Conservation (phyloP, 1,284 basidiomycete species). For the Tilletia caries region DNA sequence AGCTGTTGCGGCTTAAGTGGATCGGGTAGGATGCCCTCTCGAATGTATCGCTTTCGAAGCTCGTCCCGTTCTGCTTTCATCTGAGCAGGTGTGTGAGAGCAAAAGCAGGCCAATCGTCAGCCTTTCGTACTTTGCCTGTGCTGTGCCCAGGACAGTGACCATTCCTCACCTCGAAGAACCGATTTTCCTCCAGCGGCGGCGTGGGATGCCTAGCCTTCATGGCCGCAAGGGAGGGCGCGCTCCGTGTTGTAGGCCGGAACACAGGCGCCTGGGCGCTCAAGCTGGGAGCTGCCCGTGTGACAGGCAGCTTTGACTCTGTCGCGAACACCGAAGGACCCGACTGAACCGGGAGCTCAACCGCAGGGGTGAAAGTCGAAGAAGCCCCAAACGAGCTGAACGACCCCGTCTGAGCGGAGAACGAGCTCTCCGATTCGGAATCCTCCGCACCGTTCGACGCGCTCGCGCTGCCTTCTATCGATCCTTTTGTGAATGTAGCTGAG, state of each 20-base stretch:
- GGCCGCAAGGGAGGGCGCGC: background rate
- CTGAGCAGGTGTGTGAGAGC: constrained; percentile 40
- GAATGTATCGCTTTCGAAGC: constrained; percentile 74
- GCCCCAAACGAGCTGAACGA: too few relatives aligned
- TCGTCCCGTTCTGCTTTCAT: constrained; percentile 63
- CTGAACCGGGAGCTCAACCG: too few relatives aligned
- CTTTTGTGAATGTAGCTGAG: background rate
- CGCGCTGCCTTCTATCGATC: too few relatives aligned
- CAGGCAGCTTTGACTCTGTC: too few relatives aligned
- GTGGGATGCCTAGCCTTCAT: background rate
- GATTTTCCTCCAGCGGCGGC: constrained; percentile 4
- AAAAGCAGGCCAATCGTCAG: background rate
- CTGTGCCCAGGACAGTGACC: background rate
- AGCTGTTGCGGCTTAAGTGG: constrained; percentile 72
- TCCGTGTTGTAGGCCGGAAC: background rate
- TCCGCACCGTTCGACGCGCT: too few relatives aligned
- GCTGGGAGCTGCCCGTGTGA: background rate
- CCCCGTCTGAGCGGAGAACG: too few relatives aligned
- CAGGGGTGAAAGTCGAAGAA: too few relatives aligned
- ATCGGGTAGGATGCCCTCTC: constrained; percentile 80
- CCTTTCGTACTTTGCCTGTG: too few relatives aligned
- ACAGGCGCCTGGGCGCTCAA: background rate
- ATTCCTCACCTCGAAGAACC: background rate
- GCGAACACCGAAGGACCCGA: too few relatives aligned
- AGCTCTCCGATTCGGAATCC: too few relatives aligned